A percentile compares a stretch with the other conserved stretches of the same genome.
Evolutionary conservation across 768 basidiomycete genomes (phyloP).

Genomic region (Suillus discolor): DNA sequence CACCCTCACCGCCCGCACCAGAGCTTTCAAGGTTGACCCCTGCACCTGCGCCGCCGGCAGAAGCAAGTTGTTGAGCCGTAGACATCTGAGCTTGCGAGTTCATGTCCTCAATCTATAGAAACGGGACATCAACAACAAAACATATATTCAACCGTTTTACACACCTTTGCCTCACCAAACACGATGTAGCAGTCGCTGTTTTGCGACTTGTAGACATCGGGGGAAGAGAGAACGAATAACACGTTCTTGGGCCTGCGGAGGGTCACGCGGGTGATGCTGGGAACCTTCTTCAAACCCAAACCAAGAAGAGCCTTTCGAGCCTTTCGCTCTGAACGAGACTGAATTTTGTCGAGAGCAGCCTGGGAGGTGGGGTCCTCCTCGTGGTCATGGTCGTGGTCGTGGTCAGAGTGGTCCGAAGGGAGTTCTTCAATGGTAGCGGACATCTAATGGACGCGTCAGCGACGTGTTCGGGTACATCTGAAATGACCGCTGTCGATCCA

Average conservation of each 20-base stretch:
- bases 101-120: slow-evolving; percentile 81
- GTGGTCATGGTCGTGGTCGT: slow-evolving; percentile 67
- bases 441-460: slow-evolving; percentile 51
- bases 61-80: slow-evolving; percentile 78
- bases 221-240: slow-evolving; percentile 88
- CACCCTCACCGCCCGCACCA: slow-evolving; percentile 51
- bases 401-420: slow-evolving; percentile 76
- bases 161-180: slow-evolving; percentile 94
- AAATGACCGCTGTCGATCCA: slow-evolving; percentile 30
- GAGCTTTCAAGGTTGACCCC: slow-evolving; percentile 53
- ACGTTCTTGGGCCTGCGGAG: slow-evolving; percentile 95
- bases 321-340: slow-evolving; percentile 93
- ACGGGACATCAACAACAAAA: background rate
- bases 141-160: background rate
- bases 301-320: slow-evolving; percentile 91
- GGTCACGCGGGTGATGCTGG: slow-evolving; percentile 93
- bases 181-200: slow-evolving; percentile 99
- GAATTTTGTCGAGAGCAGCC: slow-evolving; percentile 88
- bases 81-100: slow-evolving; percentile 76
- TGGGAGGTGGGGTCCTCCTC: slow-evolving; percentile 86
- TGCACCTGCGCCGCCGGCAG: slow-evolving; percentile 45
- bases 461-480: slow-evolving; percentile 31
- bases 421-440: slow-evolving; percentile 86
- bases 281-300: slow-evolving; percentile 91
- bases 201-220: slow-evolving; percentile 97